Evolutionary conservation across 169 alveolate genomes (phyloP), one percentile per base, ranked within the genome.

Genomic region (Cryptosporidium felis): DNA sequence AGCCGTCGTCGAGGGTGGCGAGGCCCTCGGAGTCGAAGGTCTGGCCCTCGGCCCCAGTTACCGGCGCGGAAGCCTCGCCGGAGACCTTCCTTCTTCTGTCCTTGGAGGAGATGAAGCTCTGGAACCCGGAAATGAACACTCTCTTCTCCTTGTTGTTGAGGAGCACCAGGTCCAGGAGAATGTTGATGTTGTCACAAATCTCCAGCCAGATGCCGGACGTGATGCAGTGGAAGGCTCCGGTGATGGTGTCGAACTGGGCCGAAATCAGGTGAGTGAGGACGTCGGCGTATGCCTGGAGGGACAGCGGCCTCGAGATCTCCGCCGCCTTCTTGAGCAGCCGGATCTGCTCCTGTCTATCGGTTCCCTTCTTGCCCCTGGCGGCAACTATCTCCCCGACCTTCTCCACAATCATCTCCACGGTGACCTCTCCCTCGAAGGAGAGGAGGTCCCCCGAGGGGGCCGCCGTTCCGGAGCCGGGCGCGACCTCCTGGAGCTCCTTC

Each of bases 361-460:
- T 94, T 16, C 97, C 97, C 23, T 95, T 82, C 59, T 94, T 91
- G 10, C 97, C 97, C 32, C 97, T 90, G 5, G 80, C 82, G 30
- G 80, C 82, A 3, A 81, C 80, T 23, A 81, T 81, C 67, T 81
- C 89, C 21, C 74, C 81, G 0, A 67, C 81, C 62, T 91, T 94
- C 74, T 93, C 97, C 5, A 94, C 93, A 3, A 94, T 93, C 61
- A 93, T 82, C 88, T 92, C 93, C 14, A 94, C 95, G 26, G 94
- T 91, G 47, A 94, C 91, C 41, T 88, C 93, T 0, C 93, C 96
- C 40, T 89, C 96, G 36, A 92, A 62, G 26, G 94, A 59, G 81
- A 92, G 88, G 18, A 90, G 92, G 60, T 92, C 90, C 30, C 90
- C 94, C 26, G 92, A 85, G 65, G 92, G 90, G 16, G 90, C 88